Evolutionary conservation across 2,329 filamentous ascomycete species (phyloP), one percentile per base, ranked within the genome.

Genomic region (Phaeosphaeriaceae sp.): DNA sequence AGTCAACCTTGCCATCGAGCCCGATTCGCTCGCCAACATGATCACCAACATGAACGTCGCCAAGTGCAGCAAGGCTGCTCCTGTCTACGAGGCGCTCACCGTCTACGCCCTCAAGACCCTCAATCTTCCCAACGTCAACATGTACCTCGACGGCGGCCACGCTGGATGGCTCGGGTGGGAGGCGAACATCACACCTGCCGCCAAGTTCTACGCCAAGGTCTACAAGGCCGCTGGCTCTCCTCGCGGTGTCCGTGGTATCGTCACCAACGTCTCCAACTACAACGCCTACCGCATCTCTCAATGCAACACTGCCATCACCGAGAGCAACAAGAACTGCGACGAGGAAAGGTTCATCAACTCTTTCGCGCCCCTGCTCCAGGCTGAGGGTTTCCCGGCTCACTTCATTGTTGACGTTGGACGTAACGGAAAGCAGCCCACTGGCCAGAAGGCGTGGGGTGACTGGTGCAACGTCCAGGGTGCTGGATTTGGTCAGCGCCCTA

Each of bases 391-490:
- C 74, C 80, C 83, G 20, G 83, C 83, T 2, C 82, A 84, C 65
- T 86, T 86, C 72, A 85, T 86, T 61, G 66, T 80, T 9, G 84
- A 86, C 53, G 58, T 65, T 21, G 84, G 77, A 68, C 87, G 89
- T 64, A 88, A 85, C 53, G 88, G 86, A 20, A 86, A 86, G 53
- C 87, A 89, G 74, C 84, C 84, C 40, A 86, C 84, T 20, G 71
- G 76, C 3, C 84, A 86, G 71, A 75, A 79, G 56, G 74, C 74
- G 25, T 89, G 87, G 86, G 88, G 87, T 44, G 82, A 90, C 71
- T 90, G 88, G 88, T 90, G 88, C 80, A 90, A 89, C 69, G 82
- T 88, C 59, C 83, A 79, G 48, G 85, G 83, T 31, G 85, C 87
- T 57, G 88, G 88, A 7, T 90, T 89, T 60, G 89, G 88, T 58